Conservation (phyloP, 208 protist species). For the Tritrichomonas musculus region DNA sequence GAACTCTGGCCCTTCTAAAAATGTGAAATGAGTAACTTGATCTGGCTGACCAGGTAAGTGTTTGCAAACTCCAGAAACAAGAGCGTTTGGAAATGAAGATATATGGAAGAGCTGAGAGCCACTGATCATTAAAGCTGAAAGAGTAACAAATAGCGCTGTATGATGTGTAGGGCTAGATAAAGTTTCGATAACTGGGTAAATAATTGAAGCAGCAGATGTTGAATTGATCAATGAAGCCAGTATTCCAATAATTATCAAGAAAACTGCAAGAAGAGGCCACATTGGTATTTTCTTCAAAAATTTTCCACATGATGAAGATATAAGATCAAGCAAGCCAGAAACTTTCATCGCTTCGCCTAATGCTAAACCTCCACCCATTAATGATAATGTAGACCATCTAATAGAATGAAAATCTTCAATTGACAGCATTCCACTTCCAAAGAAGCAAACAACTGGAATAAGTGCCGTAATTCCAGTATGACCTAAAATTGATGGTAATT, state of each 20-base stretch:
- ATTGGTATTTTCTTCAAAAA: background rate
- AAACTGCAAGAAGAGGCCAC: background rate
- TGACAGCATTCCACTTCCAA: background rate
- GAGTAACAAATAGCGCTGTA: background rate
- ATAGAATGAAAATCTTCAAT: background rate
- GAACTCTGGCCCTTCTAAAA: background rate
- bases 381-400: background rate
- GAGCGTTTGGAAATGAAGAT: background rate
- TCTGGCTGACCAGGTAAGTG: background rate
- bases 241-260: background rate
- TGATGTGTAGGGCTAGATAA: background rate
- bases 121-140: background rate
- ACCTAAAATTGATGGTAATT: background rate
- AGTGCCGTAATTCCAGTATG: background rate
- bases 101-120: slow-evolving; percentile 18
- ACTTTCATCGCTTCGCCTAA: background rate
- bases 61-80: background rate
- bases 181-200: background rate
- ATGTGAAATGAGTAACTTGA: background rate
- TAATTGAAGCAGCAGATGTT: background rate
- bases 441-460: background rate
- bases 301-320: background rate
- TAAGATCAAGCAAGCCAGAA: background rate
- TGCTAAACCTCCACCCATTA: background rate
- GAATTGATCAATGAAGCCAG: background rate